Percentiles rank a stretch among this genome's conserved stretches.
phyloP scores from a whole-genome alignment of 1,139 yeast genomes.

The Debaryomyces sp. region DNA sequence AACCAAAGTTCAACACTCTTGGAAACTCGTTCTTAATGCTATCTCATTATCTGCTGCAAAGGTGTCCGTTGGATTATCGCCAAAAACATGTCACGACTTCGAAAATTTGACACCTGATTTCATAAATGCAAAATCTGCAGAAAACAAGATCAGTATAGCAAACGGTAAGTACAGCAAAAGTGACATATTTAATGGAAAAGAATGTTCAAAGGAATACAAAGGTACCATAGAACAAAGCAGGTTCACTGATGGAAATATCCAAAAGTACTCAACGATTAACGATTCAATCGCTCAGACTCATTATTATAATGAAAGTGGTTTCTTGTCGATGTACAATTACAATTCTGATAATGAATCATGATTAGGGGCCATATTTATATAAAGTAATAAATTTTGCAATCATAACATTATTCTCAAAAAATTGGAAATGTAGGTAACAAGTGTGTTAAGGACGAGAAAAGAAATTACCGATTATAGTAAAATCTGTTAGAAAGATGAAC shows the following conservation, averaged over 20 bases:
- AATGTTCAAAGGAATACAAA: background rate
- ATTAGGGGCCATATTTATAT: background rate
- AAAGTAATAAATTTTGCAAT: background rate
- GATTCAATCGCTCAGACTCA: slow-evolving; percentile 4
- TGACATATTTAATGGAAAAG: background rate
- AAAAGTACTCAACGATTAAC: background rate
- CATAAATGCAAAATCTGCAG: slow-evolving; percentile 7
- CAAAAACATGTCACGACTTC: slow-evolving; percentile 23
- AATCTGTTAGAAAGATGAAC: no score
- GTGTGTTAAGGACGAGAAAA: no score
- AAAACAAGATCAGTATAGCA: background rate
- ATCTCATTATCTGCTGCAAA: slow-evolving; percentile 55
- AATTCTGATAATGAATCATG: slow-evolving; percentile 9
- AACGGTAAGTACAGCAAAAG: background rate
- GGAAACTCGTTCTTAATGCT: slow-evolving; percentile 49
- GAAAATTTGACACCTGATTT: slow-evolving; percentile 33
- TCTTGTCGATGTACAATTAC: slow-evolving; percentile 10
- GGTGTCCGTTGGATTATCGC: slow-evolving; percentile 46
- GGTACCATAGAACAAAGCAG: background rate
- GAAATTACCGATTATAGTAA: no score
- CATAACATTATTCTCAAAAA: background rate
- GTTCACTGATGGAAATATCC: slow-evolving; percentile 6
- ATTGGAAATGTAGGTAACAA: background rate
- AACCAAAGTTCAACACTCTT: slow-evolving; percentile 17
- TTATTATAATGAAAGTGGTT: slow-evolving; percentile 9